Evolutionary conservation across 2,329 filamentous ascomycete species (phyloP).

Genomic region (Plenodomus biglobosus): DNA sequence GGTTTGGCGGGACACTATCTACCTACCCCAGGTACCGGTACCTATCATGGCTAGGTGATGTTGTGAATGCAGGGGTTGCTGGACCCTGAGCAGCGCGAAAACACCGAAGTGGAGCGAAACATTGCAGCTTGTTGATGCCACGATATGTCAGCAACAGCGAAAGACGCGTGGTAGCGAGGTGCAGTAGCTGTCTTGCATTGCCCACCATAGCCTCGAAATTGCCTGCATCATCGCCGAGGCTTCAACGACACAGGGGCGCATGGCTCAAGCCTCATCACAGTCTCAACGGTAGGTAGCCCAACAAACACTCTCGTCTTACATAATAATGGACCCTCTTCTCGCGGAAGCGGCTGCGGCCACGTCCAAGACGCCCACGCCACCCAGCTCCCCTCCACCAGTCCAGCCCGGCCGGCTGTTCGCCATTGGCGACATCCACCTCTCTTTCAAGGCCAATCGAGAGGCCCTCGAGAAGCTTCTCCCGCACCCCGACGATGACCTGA

Average conservation of each 20-base stretch:
- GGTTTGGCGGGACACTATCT: background rate
- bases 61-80: too few relatives aligned
- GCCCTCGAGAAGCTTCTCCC: slow-evolving; percentile 47
- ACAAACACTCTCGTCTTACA: too few relatives aligned
- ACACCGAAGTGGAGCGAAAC: too few relatives aligned
- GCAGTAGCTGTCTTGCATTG: background rate
- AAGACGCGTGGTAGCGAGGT: background rate
- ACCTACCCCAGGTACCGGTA: too few relatives aligned
- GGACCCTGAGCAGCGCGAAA: background rate
- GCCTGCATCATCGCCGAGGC: background rate
- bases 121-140: background rate
- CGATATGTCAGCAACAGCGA: background rate
- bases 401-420: slow-evolving; percentile 45
- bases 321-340: slow-evolving; percentile 32
- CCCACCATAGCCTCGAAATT: background rate
- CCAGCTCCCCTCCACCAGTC: slow-evolving; percentile 10
- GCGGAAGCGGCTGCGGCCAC: slow-evolving; percentile 19
- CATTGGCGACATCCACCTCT: slow-evolving; percentile 52
- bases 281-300: too few relatives aligned
- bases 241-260: too few relatives aligned
- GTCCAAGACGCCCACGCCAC: slow-evolving; percentile 9
- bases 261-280: too few relatives aligned
- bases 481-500: slow-evolving; percentile 48
- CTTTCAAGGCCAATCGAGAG: slow-evolving; percentile 50
- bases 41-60: too few relatives aligned